These are phyloP conservation scores for Penicillium paneum DNA, from an alignment of 2,329 filamentous ascomycete genomes.

Conservation along the genomic window DNA sequence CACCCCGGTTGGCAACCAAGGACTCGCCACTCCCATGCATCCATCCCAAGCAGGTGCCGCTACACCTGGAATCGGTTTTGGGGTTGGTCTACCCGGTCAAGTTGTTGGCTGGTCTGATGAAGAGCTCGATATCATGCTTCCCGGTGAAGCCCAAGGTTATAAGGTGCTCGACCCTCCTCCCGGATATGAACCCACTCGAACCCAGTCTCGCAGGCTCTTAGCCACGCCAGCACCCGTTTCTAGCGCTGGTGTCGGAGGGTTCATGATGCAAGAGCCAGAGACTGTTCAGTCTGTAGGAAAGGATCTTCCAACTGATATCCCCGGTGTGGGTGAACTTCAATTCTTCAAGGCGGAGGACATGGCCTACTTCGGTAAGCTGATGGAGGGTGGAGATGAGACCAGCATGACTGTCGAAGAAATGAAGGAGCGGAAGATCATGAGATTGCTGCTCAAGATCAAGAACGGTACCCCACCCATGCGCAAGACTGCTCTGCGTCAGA, in stretches of 20 bases:
- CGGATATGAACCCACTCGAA: slow-evolving; percentile 81
- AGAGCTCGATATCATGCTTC: slow-evolving; percentile 87
- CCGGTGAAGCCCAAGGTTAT: slow-evolving; percentile 72
- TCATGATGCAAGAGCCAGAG: slow-evolving; percentile 96
- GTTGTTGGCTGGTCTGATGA: slow-evolving; percentile 87
- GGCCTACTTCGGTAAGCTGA: slow-evolving; percentile 96
- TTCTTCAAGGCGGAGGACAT: slow-evolving; percentile 99
- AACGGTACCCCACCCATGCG: slow-evolving; percentile 98
- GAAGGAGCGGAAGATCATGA: slow-evolving; percentile 98
- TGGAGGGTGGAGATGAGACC: slow-evolving; percentile 90
- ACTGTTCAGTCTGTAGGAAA: slow-evolving; percentile 79
- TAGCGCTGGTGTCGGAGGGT: slow-evolving; percentile 66
- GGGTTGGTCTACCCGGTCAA: slow-evolving; percentile 69
- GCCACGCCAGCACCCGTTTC: slow-evolving; percentile 65
- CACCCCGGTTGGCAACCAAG: slow-evolving; percentile 69
- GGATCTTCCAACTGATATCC: slow-evolving; percentile 90
- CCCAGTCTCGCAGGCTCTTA: slow-evolving; percentile 71
- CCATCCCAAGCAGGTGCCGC: slow-evolving; percentile 59
- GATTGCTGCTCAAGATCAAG: slow-evolving; percentile 94
- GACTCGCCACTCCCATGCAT: slow-evolving; percentile 75
- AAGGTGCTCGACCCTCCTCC: slow-evolving; percentile 86
- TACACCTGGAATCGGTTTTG: slow-evolving; percentile 63
- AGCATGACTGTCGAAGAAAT: slow-evolving; percentile 88
- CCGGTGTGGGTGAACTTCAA: slow-evolving; percentile 90
- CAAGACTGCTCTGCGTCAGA: slow-evolving; percentile 93